Base-by-base conservation (phyloP, 2,329 filamentous ascomycete species). In the Aspergillus neoniger region DNA sequence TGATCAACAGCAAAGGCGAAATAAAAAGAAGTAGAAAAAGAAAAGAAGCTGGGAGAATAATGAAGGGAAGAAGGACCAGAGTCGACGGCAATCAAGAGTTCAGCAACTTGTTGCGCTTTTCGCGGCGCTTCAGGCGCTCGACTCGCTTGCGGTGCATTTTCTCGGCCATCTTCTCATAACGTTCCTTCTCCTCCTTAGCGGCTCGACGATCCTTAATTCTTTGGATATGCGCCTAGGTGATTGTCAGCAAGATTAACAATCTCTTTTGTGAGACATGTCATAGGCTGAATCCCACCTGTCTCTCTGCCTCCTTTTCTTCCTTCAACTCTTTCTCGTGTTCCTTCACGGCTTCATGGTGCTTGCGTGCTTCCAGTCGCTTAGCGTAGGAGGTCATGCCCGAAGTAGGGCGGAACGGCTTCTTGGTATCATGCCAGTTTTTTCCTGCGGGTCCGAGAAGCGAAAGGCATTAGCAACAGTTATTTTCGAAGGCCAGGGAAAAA, bases 91-190 rank as follows among this genome's bases (percentile, higher is more conserved):
- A 28, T 78, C 65, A 81, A 32, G 79, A 80, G 64, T 75, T 78
- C 57, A 81, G 71, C 58, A 81, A 57, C 69, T 80, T 81, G 69
- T 81, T 99, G 74, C 95, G 88, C 88, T 98, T 98, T 83, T 99
- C 95, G 78, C 92, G 91, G 74, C 93, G 86, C 88, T 92, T 96
- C 77, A 96, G 79, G 69, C 95, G 86, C 80, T 99, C 95, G 12
- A 98, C 89, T 63, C 93, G 85, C 84, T 96, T 98, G 79, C 86
- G 88, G 81, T 98, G 94, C 95, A 99, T 98, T 82, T 95, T 98
- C 80, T 92, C 91, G 19, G 92, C 94, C 86, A 99, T 86, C 82
- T 93, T 91, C 77, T 92, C 91, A 74, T 94, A 98, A 68, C 94
- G 84, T 72, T 93, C 92, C 78, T 90, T 92, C 82, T 98, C 95